Conservation (phyloP, 2,329 filamentous ascomycete genomes). For the Paecilomyces formosus region DNA sequence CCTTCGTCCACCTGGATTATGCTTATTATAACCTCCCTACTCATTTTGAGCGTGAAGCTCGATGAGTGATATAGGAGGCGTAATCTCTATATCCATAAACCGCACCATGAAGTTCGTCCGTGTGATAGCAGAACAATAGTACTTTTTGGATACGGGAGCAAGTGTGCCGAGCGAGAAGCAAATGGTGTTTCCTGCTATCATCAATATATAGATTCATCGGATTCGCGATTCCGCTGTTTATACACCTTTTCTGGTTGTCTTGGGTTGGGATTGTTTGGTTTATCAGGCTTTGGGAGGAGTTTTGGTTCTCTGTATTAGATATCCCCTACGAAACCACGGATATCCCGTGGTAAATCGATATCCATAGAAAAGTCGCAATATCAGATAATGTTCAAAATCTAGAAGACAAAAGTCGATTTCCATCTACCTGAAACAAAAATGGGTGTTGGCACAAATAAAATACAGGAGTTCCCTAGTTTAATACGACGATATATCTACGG, state of each 20-base stretch:
- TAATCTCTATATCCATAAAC: not conserved
- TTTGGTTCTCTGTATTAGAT: not conserved
- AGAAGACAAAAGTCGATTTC: not conserved
- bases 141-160: not conserved
- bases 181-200: too few relatives aligned
- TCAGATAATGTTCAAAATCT: not conserved
- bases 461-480: too few relatives aligned
- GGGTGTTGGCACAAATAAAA: too few relatives aligned
- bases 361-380: not conserved
- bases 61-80: conserved; percentile 6
- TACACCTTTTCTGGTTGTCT: not conserved
- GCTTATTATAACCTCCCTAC: conserved; percentile 36
- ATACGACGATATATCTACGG: not conserved
- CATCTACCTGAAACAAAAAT: not conserved
- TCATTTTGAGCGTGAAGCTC: conserved; percentile 19
- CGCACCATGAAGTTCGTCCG: not conserved
- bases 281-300: not conserved
- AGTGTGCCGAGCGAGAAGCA: not conserved
- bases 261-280: not conserved
- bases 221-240: not conserved
- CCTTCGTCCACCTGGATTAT: conserved; percentile 46
- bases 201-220: not conserved
- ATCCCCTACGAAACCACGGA: not conserved
- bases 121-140: not conserved
- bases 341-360: not conserved